Percentiles rank a stretch among this genome's conserved stretches.
Evolutionary conservation across 768 basidiomycete species (phyloP).

Genomic region (Piloderma croceum): DNA sequence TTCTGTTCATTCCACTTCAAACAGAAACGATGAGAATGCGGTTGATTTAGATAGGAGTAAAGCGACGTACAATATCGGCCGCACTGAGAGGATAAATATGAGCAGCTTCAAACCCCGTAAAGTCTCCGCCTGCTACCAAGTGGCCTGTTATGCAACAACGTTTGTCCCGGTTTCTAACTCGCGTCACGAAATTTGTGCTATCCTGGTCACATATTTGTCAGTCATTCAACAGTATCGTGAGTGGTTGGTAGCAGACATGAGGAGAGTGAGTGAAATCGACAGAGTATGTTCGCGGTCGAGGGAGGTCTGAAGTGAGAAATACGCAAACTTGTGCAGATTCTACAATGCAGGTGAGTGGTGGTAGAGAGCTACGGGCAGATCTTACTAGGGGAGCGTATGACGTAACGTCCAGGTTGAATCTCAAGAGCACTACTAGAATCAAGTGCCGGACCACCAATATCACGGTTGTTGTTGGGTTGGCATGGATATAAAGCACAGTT

Average conservation of each 20-base stretch:
- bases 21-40: slow-evolving; percentile 3
- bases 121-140: slow-evolving; percentile 13
- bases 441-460: no score
- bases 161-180: slow-evolving; percentile 12
- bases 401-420: no score
- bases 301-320: no score
- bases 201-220: slow-evolving; percentile 5
- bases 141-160: slow-evolving; percentile 17
- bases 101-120: slow-evolving; percentile 15
- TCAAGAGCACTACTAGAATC: no score
- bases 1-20: slow-evolving; percentile 12
- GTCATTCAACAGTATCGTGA: no score
- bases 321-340: no score
- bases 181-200: slow-evolving; percentile 11
- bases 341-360: no score
- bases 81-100: slow-evolving; percentile 16
- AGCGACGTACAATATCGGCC: slow-evolving; percentile 12
- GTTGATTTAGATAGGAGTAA: slow-evolving; percentile 1
- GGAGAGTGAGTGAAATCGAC: slow-evolving; percentile 12
- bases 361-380: no score
- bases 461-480: slow-evolving; percentile 2
- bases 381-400: no score
- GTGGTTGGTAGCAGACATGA: slow-evolving; percentile 12
- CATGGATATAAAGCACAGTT: not conserved
- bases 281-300: no score